A percentile compares a stretch with the other conserved stretches of the same genome.
These are phyloP conservation scores for Stenocarpella maydis DNA, from an alignment of 2,329 filamentous ascomycete species.

Conservation along the genomic window DNA sequence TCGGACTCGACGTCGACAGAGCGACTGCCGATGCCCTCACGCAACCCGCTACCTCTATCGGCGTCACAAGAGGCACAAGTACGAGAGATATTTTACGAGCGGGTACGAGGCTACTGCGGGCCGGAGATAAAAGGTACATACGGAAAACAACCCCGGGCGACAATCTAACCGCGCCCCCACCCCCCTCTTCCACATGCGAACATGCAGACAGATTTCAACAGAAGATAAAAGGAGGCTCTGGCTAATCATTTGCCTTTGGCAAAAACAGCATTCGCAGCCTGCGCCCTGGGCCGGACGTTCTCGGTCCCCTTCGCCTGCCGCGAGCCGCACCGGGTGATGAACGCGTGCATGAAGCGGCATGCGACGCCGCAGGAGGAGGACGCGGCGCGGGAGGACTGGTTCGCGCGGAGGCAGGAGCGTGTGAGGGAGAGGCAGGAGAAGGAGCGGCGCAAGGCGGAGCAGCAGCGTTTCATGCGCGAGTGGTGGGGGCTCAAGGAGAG, in stretches of 20 bases:
- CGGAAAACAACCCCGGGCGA: not conserved
- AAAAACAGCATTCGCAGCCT: constrained; percentile 83
- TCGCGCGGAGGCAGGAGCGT: constrained; percentile 76
- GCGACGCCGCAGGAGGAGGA: constrained; percentile 88
- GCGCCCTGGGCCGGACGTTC: constrained; percentile 85
- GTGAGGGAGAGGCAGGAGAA: constrained; percentile 72
- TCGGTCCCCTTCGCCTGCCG: constrained; percentile 89
- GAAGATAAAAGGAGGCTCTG: not conserved
- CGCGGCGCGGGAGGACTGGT: constrained; percentile 92
- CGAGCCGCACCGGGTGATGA: constrained; percentile 83
- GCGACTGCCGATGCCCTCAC: constrained; percentile 61
- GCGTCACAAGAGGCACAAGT: constrained; percentile 84
- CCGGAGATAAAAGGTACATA: constrained; percentile 77
- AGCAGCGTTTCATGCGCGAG: constrained; percentile 71
- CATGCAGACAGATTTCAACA: not conserved
- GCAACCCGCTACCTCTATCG: constrained; percentile 85
- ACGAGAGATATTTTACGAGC: constrained; percentile 79
- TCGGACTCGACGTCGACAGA: constrained; percentile 36
- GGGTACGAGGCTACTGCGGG: constrained; percentile 78
- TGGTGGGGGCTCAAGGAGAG: constrained; percentile 72
- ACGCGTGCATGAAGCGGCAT: constrained; percentile 88
- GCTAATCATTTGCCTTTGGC: not conserved
- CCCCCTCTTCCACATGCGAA: not conserved
- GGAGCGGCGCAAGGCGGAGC: constrained; percentile 64
- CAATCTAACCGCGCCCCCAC: not conserved